Percentiles rank a stretch among this genome's conserved stretches.
Conservation (phyloP, 495 filamentous ascomycete species). For the Penicillium salamii region DNA sequence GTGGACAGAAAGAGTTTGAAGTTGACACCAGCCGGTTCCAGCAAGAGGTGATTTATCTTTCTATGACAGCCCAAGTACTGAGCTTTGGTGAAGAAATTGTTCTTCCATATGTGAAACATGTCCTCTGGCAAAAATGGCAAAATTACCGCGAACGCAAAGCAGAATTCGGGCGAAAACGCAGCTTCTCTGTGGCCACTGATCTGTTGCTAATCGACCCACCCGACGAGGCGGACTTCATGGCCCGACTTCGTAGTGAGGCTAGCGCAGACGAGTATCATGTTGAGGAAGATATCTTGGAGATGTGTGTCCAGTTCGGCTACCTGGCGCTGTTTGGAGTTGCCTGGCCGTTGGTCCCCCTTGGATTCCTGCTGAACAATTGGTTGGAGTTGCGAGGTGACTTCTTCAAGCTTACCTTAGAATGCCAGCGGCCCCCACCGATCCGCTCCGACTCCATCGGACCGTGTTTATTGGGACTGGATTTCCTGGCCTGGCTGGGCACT, state of each 20-base stretch:
- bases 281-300: slow-evolving; percentile 44
- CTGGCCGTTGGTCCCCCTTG: slow-evolving; percentile 84
- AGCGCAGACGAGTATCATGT: slow-evolving; percentile 84
- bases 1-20: slow-evolving; percentile 48
- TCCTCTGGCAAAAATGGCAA: slow-evolving; percentile 36
- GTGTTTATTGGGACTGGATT: slow-evolving; percentile 80
- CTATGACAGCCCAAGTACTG: slow-evolving; percentile 87
- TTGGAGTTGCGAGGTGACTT: slow-evolving; percentile 88
- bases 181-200: slow-evolving; percentile 28
- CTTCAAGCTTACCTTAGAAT: slow-evolving; percentile 85
- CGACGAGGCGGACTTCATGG: slow-evolving; percentile 73
- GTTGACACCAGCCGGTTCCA: slow-evolving; percentile 79
- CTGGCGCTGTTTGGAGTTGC: slow-evolving; percentile 85
- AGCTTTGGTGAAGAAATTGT: slow-evolving; percentile 82
- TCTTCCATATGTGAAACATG: slow-evolving; percentile 78
- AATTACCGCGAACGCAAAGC: slow-evolving; percentile 27
- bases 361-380: slow-evolving; percentile 94
- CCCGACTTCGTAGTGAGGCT: slow-evolving; percentile 75
- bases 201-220: slow-evolving; percentile 49
- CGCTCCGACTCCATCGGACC: slow-evolving; percentile 91
- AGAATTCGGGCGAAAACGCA: slow-evolving; percentile 14
- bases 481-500: slow-evolving; percentile 85
- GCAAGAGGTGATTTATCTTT: slow-evolving; percentile 93
- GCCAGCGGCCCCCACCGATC: slow-evolving; percentile 83
- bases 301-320: slow-evolving; percentile 61